Evolutionary conservation across 139 green algal genomes (phyloP).

Genomic region (Picocystis salinarum): DNA sequence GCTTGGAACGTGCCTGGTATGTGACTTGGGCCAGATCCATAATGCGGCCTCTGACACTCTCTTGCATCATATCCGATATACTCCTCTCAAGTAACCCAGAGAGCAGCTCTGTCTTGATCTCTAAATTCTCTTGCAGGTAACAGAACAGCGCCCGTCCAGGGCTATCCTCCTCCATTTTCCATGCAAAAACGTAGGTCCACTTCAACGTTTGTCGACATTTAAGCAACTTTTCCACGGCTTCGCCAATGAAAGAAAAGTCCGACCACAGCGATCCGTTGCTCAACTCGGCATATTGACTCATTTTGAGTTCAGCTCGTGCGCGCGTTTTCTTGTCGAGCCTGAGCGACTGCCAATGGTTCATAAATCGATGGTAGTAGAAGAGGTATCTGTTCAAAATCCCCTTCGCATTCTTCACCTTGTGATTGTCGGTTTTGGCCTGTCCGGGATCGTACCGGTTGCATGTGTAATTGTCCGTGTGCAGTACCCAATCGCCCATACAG

Average conservation of each 20-base stretch:
- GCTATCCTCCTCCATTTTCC: slow-evolving; percentile 3
- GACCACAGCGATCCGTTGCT: slow-evolving; percentile 1
- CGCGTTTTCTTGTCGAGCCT: slow-evolving; percentile 6
- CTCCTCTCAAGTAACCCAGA: slow-evolving; percentile 9
- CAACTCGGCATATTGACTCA: slow-evolving; percentile 1
- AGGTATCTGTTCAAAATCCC: slow-evolving; percentile 9
- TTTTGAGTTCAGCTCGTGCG: slow-evolving; percentile 7
- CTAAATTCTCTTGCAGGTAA: slow-evolving; percentile 10
- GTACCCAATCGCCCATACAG: slow-evolving; percentile 5
- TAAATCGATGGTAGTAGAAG: slow-evolving; percentile 13
- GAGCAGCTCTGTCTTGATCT: slow-evolving; percentile 9
- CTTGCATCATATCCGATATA: too few relatives aligned
- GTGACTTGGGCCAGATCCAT: too few relatives aligned
- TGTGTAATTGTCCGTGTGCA: slow-evolving; percentile 11
- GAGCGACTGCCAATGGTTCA: slow-evolving; percentile 8
- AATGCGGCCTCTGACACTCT: too few relatives aligned
- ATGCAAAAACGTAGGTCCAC: slow-evolving; percentile 13
- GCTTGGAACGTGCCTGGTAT: too few relatives aligned
- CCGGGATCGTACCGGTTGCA: slow-evolving; percentile 11
- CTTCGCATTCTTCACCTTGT: slow-evolving; percentile 4
- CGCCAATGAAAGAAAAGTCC: slow-evolving; percentile 9
- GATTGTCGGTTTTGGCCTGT: not conserved
- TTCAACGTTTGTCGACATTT: slow-evolving; percentile 8
- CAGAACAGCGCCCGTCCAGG: slow-evolving; percentile 9
- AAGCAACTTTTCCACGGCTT: slow-evolving; percentile 10